phyloP scores from a whole-genome alignment of 768 basidiomycete species.

The Suillus tomentosus region DNA sequence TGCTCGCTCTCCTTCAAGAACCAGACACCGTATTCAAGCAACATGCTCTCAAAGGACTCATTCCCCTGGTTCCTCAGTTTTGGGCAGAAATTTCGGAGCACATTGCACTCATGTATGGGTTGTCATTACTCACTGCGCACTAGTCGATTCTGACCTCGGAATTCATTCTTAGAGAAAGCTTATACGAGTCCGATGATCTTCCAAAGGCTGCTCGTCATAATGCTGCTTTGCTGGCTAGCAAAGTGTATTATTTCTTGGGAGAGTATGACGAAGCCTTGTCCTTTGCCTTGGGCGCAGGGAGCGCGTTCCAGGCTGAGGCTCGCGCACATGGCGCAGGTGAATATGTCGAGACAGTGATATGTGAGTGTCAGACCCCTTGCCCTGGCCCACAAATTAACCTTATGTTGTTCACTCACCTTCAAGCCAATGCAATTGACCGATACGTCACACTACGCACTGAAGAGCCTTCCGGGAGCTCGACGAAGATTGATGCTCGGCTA shows the following conservation, averaged over 20 bases:
- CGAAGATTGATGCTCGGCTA: conserved; percentile 77
- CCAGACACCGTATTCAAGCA: conserved; percentile 85
- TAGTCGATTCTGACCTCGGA: conserved; percentile 17
- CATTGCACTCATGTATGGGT: conserved; percentile 80
- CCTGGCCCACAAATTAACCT: background rate
- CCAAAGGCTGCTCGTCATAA: conserved; percentile 72
- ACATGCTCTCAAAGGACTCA: conserved; percentile 86
- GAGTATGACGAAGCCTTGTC: conserved; percentile 95
- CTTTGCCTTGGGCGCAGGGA: conserved; percentile 90
- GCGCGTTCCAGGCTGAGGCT: conserved; percentile 78
- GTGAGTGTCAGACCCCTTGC: conserved; percentile 50
- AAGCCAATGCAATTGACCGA: conserved; percentile 95
- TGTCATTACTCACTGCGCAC: conserved; percentile 14
- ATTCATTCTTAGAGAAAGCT: conserved; percentile 63
- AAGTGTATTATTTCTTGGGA: conserved; percentile 96
- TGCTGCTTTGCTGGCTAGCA: conserved; percentile 93
- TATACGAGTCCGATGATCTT: conserved; percentile 84
- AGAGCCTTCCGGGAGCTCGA: conserved; percentile 47
- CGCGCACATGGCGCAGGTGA: conserved; percentile 69
- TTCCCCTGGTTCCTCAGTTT: conserved; percentile 85
- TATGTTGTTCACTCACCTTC: conserved; percentile 2
- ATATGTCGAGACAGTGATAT: conserved; percentile 92
- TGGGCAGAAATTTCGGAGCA: conserved; percentile 99
- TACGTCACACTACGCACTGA: conserved; percentile 75
- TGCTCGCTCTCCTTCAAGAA: conserved; percentile 89